Percentiles rank a stretch among this genome's conserved stretches.
Evolutionary conservation across 805 yeast genomes (phyloP).

Genomic region (Maudiozyma barnettii): DNA sequence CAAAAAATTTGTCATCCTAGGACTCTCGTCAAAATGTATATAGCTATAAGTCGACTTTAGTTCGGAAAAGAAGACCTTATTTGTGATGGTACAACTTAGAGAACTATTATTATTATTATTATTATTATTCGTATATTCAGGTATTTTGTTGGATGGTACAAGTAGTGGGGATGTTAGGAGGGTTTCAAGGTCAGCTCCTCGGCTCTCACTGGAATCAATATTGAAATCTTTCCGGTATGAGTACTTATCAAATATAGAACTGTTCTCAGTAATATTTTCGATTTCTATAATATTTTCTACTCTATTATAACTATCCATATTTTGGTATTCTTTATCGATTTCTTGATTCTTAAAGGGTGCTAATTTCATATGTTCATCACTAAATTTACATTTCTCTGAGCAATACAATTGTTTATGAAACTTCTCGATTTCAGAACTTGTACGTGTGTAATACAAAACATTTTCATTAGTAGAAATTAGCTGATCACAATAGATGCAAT

Average conservation of each 20-base stretch:
- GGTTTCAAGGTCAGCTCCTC: too few species aligned
- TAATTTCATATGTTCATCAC: background rate
- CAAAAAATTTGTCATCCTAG: background rate
- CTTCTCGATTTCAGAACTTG: background rate
- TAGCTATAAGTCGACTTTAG: background rate
- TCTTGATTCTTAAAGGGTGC: background rate
- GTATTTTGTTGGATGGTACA: background rate
- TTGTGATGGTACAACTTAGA: background rate
- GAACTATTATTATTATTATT: background rate
- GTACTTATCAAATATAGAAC: too few species aligned
- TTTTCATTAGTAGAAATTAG: background rate
- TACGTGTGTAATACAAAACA: background rate
- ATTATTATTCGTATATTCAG: background rate
- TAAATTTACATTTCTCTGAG: slow-evolving; percentile 1
- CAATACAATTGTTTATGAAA: slow-evolving; percentile 1
- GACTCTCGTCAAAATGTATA: background rate
- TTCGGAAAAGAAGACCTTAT: background rate
- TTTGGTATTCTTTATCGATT: background rate
- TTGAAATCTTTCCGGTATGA: too few species aligned
- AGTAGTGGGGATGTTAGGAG: background rate
- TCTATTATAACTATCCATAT: too few species aligned
- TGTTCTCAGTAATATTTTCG: too few species aligned
- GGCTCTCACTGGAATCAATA: too few species aligned
- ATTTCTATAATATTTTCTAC: too few species aligned
- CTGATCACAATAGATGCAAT: slow-evolving; percentile 5